Conservation (phyloP, 208 protist genomes). For the Angomonas deanei region DNA sequence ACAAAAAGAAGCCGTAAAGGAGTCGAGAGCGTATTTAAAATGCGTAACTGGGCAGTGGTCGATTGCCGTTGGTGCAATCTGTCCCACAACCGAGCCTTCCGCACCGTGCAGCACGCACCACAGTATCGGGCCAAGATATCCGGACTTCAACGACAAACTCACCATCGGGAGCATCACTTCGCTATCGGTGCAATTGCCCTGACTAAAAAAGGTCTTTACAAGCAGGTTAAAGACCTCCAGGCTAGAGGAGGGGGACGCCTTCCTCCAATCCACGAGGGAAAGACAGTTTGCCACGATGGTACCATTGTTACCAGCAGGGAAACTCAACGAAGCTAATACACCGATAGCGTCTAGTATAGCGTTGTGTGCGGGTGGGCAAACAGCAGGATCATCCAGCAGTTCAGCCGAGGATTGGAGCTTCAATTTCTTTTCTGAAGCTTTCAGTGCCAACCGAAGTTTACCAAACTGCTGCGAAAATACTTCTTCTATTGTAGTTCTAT, state of each 20-base stretch:
- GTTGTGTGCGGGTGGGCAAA: no score
- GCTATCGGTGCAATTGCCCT: no score
- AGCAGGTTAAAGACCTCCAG: neutral
- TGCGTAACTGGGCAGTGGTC: no score
- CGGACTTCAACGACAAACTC: no score
- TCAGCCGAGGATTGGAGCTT: no score
- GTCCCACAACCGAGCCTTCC: neutral
- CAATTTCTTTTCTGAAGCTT: no score
- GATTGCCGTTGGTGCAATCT: neutral
- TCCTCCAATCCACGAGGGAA: neutral
- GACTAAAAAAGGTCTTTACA: neutral
- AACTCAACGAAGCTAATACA: no score
- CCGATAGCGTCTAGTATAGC: no score
- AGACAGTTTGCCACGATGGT: no score
- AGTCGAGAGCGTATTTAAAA: neutral
- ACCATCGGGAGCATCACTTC: no score
- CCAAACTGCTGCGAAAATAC: neutral
- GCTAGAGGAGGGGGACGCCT: neutral
- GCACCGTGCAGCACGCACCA: neutral
- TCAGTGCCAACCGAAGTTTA: neutral
- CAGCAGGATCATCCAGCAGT: no score
- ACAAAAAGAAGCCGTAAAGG: slow-evolving; percentile 1
- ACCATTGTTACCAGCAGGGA: no score
- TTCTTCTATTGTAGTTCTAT: slow-evolving; percentile 1
- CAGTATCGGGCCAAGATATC: neutral